Evolutionary conservation across 495 filamentous ascomycete species (phyloP).

Genomic region (Xylaria scruposa): DNA sequence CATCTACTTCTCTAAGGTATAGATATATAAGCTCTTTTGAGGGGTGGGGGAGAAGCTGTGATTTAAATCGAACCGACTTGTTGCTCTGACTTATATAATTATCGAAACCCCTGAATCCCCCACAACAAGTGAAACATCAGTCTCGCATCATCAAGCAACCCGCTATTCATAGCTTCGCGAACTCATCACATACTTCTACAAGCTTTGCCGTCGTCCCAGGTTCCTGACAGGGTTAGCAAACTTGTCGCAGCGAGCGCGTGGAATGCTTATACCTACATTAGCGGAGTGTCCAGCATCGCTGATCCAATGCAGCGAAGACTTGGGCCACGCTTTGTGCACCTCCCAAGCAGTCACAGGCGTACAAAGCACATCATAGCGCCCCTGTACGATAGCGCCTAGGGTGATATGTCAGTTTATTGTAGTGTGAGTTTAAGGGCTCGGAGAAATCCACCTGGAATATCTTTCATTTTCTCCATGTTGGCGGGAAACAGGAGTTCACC

Average conservation of each 20-base stretch:
- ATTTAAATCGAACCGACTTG: not conserved
- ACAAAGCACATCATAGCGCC: slow-evolving; percentile 53
- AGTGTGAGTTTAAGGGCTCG: not conserved
- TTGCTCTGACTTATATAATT: not conserved
- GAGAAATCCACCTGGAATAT: slow-evolving; percentile 46
- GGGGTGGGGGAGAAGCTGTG: not conserved
- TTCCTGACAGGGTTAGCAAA: slow-evolving; percentile 14
- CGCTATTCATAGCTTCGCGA: slow-evolving; percentile 17
- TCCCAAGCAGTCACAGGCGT: slow-evolving; percentile 51
- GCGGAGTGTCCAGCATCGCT: slow-evolving; percentile 46
- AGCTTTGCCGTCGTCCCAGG: slow-evolving; percentile 15
- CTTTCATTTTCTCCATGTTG: slow-evolving; percentile 47
- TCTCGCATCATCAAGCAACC: not conserved
- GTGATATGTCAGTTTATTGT: not conserved
- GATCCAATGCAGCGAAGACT: slow-evolving; percentile 47
- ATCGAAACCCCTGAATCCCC: not conserved
- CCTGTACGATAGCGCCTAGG: slow-evolving; percentile 48
- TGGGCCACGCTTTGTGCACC: slow-evolving; percentile 47
- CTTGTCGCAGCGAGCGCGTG: not conserved
- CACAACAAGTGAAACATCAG: not conserved
- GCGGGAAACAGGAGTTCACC: slow-evolving; percentile 44
- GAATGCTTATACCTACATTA: slow-evolving; percentile 3
- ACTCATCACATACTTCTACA: slow-evolving; percentile 12
- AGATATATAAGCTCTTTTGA: no score
- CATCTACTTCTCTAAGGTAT: no score